These are phyloP conservation scores for Podospora didyma DNA, from an alignment of 495 filamentous ascomycete genomes.

Conservation along the genomic window DNA sequence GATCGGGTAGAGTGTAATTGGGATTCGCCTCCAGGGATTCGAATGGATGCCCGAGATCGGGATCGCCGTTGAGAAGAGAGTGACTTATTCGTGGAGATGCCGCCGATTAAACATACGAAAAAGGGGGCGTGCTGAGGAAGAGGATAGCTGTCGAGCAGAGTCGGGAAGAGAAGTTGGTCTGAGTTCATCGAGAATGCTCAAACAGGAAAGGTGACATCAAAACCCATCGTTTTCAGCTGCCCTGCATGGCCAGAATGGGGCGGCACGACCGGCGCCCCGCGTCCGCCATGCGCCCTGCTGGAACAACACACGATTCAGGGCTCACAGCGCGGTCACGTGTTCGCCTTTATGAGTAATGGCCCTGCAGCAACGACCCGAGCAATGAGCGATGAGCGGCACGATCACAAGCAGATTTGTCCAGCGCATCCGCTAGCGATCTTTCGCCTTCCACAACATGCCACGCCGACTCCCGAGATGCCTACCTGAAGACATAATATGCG, in stretches of 20 bases:
- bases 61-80: neutral
- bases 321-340: neutral
- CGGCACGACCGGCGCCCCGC: neutral
- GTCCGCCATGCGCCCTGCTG: neutral
- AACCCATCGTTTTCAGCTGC: slow-evolving; percentile 6
- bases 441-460: slow-evolving; percentile 1
- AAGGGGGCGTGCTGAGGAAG: neutral
- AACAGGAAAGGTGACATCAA: slow-evolving; percentile 18
- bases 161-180: neutral
- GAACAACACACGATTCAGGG: neutral
- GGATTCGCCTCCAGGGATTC: neutral
- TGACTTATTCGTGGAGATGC: neutral
- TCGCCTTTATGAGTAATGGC: neutral
- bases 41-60: neutral
- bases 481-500: neutral
- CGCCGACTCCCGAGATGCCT: neutral
- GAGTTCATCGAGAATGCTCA: slow-evolving; percentile 6
- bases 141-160: neutral
- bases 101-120: neutral
- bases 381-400: neutral
- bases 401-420: neutral
- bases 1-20: neutral
- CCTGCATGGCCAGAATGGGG: neutral
- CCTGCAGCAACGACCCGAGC: neutral
- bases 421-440: neutral